Percentiles rank a stretch among this genome's conserved stretches.
These are phyloP conservation scores for Fusarium sp. DNA, from an alignment of 2,329 filamentous ascomycete species.

Conservation along the genomic window DNA sequence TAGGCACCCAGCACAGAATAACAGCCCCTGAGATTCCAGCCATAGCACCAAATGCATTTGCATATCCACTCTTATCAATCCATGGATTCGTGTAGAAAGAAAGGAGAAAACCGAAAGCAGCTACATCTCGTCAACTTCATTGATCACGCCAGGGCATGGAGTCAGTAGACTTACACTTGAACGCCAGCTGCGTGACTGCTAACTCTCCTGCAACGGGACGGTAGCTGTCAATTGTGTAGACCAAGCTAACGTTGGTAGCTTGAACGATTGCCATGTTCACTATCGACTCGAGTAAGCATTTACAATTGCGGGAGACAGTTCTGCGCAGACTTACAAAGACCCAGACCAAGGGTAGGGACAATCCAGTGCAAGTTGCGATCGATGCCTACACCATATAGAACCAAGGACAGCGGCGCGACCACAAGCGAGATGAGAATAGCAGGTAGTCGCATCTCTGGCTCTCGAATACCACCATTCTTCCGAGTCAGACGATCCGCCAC, in stretches of 20 bases:
- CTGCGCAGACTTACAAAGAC: conserved; percentile 43
- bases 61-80: conserved; percentile 62
- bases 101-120: conserved; percentile 66
- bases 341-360: conserved; percentile 64
- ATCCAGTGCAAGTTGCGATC: conserved; percentile 63
- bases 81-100: conserved; percentile 71
- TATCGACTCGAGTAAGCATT: rapidly evolving
- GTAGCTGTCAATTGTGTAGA: conserved; percentile 68
- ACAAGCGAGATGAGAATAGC: conserved; percentile 62
- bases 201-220: conserved; percentile 67
- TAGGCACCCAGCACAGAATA: background rate
- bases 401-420: conserved; percentile 57
- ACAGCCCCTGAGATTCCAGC: conserved; percentile 49
- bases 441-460: conserved; percentile 69
- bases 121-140: conserved; percentile 38
- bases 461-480: conserved; percentile 65
- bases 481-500: conserved; percentile 60
- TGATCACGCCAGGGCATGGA: background rate
- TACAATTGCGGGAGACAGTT: rapidly evolving
- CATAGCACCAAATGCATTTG: conserved; percentile 65
- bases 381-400: conserved; percentile 61
- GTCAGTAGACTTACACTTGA: conserved; percentile 58
- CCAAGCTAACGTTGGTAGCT: conserved; percentile 64
- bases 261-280: conserved; percentile 66
- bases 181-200: conserved; percentile 62